These are phyloP conservation scores for Solidago caesia DNA, from an alignment of 129 eudicot species.

Conservation along the genomic window DNA sequence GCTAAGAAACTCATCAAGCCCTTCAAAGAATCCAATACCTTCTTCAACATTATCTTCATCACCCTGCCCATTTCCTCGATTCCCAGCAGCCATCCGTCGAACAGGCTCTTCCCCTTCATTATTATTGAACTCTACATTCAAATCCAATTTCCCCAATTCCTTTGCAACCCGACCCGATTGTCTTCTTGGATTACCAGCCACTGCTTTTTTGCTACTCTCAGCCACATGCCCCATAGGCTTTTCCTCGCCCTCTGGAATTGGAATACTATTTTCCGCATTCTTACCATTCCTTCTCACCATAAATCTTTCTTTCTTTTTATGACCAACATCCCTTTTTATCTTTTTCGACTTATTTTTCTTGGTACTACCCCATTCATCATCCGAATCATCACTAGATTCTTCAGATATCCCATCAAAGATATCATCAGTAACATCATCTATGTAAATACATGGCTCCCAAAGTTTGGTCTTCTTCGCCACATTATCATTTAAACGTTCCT, in stretches of 20 bases:
- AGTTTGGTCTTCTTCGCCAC: constrained; percentile 28
- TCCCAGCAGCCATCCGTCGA: constrained; percentile 32
- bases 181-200: constrained; percentile 38
- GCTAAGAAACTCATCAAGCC: constrained; percentile 71
- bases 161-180: constrained; percentile 60
- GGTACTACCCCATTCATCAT: constrained; percentile 53
- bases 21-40: constrained; percentile 74
- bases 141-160: constrained; percentile 76
- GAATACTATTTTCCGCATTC: constrained; percentile 31
- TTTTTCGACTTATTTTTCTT: constrained; percentile 26
- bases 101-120: constrained; percentile 74
- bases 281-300: constrained; percentile 22
- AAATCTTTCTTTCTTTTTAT: constrained; percentile 22
- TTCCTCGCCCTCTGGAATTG: constrained; percentile 32
- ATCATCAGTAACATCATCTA: constrained; percentile 66
- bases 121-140: constrained; percentile 77
- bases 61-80: constrained; percentile 41
- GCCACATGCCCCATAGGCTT: constrained; percentile 10
- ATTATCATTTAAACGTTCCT: constrained; percentile 23
- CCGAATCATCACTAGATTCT: constrained; percentile 59
- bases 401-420: constrained; percentile 46
- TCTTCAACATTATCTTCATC: constrained; percentile 67
- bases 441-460: constrained; percentile 54
- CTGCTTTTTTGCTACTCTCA: constrained; percentile 40
- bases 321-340: constrained; percentile 16